Evolutionary conservation across 768 basidiomycete species (phyloP).

Genomic region (Boletus subparvulus): DNA sequence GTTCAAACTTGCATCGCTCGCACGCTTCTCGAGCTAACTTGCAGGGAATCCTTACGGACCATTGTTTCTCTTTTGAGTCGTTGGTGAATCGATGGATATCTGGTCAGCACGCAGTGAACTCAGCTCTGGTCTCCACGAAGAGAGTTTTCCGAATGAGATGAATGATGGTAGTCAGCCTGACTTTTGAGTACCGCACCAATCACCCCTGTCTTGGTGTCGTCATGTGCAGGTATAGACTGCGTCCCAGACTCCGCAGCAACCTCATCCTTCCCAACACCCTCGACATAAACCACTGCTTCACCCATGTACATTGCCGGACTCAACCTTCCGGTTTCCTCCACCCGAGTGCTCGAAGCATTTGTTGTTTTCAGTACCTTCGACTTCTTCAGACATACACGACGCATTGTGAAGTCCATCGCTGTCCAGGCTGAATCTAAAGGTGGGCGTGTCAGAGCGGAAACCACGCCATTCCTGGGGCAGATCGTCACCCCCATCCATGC

Average conservation of each 20-base stretch:
- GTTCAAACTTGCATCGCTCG: not conserved
- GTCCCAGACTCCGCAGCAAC: not conserved
- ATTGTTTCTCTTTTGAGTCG: too few relatives aligned
- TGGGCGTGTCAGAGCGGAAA: slow-evolving; percentile 10
- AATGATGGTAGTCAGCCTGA: too few relatives aligned
- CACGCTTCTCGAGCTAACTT: slow-evolving; percentile 5
- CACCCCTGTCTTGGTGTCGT: not conserved
- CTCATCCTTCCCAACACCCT: not conserved
- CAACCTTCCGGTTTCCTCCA: not conserved
- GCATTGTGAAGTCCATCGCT: not conserved
- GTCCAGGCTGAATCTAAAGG: slow-evolving; percentile 7
- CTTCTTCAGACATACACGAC: not conserved
- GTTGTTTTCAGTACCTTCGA: slow-evolving; percentile 2
- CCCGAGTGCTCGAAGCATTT: slow-evolving; percentile 7
- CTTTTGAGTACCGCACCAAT: not conserved
- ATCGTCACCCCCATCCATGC: slow-evolving; percentile 21
- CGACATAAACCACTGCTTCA: too few relatives aligned
- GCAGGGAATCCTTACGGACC: not conserved
- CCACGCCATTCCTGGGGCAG: slow-evolving; percentile 12
- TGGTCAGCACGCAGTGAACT: too few relatives aligned
- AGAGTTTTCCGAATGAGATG: too few relatives aligned
- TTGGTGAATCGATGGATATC: too few relatives aligned
- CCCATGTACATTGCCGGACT: slow-evolving; percentile 9
- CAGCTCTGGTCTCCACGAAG: not conserved
- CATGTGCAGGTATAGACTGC: too few relatives aligned